A percentile compares a stretch with the other conserved stretches of the same genome.
These are phyloP conservation scores for Glonium stellatum DNA, from an alignment of 495 filamentous ascomycete genomes.

Conservation along the genomic window DNA sequence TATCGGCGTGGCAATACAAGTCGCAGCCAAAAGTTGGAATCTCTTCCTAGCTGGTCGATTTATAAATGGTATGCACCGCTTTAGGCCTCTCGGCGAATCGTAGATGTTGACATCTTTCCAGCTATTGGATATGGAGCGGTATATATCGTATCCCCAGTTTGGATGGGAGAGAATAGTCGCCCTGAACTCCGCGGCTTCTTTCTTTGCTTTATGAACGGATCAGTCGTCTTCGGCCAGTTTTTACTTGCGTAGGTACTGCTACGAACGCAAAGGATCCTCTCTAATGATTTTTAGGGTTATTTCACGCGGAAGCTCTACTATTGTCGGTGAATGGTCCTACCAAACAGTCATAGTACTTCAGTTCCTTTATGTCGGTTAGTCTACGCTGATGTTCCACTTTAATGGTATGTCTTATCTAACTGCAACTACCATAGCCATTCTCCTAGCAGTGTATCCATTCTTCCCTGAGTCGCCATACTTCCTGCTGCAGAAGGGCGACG, in stretches of 20 bases:
- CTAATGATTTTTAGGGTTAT: neutral
- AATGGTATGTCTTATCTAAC: neutral
- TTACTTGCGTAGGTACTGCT: neutral
- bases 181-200: neutral
- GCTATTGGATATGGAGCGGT: slow-evolving; percentile 1
- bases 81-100: neutral
- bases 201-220: slow-evolving; percentile 2
- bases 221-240: neutral
- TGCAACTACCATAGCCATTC: neutral
- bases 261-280: neutral
- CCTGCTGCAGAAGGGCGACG: neutral
- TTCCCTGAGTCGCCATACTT: neutral
- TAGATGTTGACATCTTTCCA: neutral
- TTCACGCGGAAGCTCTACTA: neutral
- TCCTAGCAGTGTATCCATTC: neutral
- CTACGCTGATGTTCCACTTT: neutral
- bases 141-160: slow-evolving; percentile 1
- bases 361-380: neutral
- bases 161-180: slow-evolving; percentile 6
- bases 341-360: neutral
- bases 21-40: neutral
- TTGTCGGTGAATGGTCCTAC: neutral
- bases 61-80: neutral
- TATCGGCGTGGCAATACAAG: slow-evolving; percentile 1
- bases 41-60: neutral